Percentiles rank a stretch among this genome's conserved stretches.
These are phyloP conservation scores for Pythium aquatile DNA, from an alignment of 352 stramenopile genomes.

Conservation along the genomic window DNA sequence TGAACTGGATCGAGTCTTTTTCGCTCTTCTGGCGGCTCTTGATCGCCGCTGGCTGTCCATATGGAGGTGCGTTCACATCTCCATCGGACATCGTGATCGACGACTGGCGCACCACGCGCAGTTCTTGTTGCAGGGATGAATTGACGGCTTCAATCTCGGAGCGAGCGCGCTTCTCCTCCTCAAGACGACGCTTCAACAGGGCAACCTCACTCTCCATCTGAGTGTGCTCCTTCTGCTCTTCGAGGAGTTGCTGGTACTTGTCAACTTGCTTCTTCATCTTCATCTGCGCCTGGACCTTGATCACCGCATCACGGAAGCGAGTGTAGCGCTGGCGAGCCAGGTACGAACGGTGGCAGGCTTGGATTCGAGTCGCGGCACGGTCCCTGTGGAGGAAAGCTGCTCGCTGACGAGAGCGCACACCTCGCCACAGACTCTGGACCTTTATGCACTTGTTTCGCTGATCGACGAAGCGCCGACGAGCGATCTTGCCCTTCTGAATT, in stretches of 20 bases:
- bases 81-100: slow-evolving; percentile 46
- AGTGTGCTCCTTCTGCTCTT: slow-evolving; percentile 62
- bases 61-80: slow-evolving; percentile 33
- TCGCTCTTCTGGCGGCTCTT: slow-evolving; percentile 35
- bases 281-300: slow-evolving; percentile 61
- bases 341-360: slow-evolving; percentile 53
- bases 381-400: slow-evolving; percentile 55
- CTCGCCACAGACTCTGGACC: slow-evolving; percentile 77
- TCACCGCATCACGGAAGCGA: slow-evolving; percentile 61
- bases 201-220: slow-evolving; percentile 79
- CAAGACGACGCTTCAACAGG: slow-evolving; percentile 65
- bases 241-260: slow-evolving; percentile 64
- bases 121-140: slow-evolving; percentile 66
- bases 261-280: slow-evolving; percentile 81
- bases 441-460: slow-evolving; percentile 43
- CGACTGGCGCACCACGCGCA: slow-evolving; percentile 59
- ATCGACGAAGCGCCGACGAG: slow-evolving; percentile 41
- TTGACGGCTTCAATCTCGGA: slow-evolving; percentile 75
- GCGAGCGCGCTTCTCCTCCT: slow-evolving; percentile 74
- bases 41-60: slow-evolving; percentile 9
- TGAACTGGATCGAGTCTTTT: slow-evolving; percentile 27
- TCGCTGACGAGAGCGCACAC: slow-evolving; percentile 55
- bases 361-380: slow-evolving; percentile 58
- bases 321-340: slow-evolving; percentile 46
- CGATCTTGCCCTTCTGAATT: slow-evolving; percentile 47